Evolutionary conservation across 2,329 filamentous ascomycete genomes (phyloP).

Genomic region (Simplicillium aogashimaense): DNA sequence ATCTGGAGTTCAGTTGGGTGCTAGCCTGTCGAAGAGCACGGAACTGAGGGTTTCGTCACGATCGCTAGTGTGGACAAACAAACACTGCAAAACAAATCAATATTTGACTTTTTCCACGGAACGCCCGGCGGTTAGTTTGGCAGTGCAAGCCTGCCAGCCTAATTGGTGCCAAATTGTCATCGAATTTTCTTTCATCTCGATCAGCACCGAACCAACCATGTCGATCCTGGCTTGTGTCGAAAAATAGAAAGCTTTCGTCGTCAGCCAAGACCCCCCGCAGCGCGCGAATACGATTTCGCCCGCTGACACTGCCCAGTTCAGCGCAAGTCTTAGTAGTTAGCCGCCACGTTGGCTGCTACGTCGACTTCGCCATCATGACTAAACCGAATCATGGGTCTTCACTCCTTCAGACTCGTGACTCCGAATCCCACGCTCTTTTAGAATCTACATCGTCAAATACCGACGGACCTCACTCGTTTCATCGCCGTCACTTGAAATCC

Average conservation of each 20-base stretch:
- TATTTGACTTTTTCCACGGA: too few relatives aligned
- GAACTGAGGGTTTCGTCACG: too few relatives aligned
- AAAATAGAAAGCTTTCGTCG: slow-evolving; percentile 11
- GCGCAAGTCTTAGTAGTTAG: slow-evolving; percentile 7
- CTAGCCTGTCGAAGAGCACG: too few relatives aligned
- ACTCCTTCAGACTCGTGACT: slow-evolving; percentile 24
- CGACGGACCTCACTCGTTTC: slow-evolving; percentile 7
- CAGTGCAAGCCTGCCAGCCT: too few relatives aligned
- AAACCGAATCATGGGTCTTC: slow-evolving; percentile 23
- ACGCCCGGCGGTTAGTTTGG: too few relatives aligned
- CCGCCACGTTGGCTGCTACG: slow-evolving; percentile 14
- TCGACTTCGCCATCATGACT: slow-evolving; percentile 19
- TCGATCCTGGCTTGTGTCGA: slow-evolving; percentile 6
- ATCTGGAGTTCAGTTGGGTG: too few relatives aligned
- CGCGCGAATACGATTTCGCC: slow-evolving; percentile 10
- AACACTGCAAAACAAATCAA: too few relatives aligned
- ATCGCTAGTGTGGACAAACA: too few relatives aligned
- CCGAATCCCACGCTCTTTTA: slow-evolving; percentile 14
- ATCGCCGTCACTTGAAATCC: slow-evolving; percentile 11
- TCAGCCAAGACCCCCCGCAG: slow-evolving; percentile 8
- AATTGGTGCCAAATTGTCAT: too few relatives aligned
- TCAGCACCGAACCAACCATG: too few relatives aligned
- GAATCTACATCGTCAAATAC: slow-evolving; percentile 10
- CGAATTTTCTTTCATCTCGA: too few relatives aligned
- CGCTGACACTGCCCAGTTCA: background rate